Evolutionary conservation across 257 asterid genomes (phyloP), one percentile per base, ranked within the genome.

Genomic region (Parsonsia alboflavescens): DNA sequence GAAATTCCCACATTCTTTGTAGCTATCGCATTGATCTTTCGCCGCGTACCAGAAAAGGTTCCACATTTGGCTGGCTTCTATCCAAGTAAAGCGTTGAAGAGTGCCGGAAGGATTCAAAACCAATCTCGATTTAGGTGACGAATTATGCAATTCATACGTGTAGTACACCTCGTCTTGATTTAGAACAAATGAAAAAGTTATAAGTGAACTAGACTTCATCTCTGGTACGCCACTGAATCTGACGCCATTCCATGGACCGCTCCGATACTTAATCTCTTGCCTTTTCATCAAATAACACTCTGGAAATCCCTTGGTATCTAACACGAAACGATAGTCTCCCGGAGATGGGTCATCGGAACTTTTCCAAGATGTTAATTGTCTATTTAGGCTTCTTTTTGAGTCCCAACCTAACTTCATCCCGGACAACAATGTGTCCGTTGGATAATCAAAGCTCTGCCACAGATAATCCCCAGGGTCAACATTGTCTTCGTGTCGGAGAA

Each of bases 341-440:
- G 87, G 59, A 24, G 96, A 86, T 0, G 99, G 99, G 68, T 94
- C 93, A 17, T 76, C 85, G 26, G 75, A 22, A 75, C 72, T 53
- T 75, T 79, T 94, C 98, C 98, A 94, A 0, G 98, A 86, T 13
- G 91, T 88, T 10, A 94, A 56, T 54, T 73, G 56, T 1, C 96
- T 85, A 17, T 90, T 78, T 0, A 82, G 59, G 5, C 97, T 96
- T 0, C 88, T 70, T 85, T 86, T 86, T 6, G 86, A 68, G 75
- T 94, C 99, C 99, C 99, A 94, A 0, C 99, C 99, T 15, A 94
- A 78, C 59, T 89, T 94, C 99, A 92, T 94, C 10, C 96, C 97
- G 0, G 99, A 96, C 33, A 94, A 65, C 56, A 94, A 76, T 36
- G 97, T 91, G 76, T 93, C 93, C 13, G 98, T 88, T 0, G 98